These are phyloP conservation scores for Scedosporium apiospermum DNA, from an alignment of 2,329 filamentous ascomycete species.

Conservation along the genomic window DNA sequence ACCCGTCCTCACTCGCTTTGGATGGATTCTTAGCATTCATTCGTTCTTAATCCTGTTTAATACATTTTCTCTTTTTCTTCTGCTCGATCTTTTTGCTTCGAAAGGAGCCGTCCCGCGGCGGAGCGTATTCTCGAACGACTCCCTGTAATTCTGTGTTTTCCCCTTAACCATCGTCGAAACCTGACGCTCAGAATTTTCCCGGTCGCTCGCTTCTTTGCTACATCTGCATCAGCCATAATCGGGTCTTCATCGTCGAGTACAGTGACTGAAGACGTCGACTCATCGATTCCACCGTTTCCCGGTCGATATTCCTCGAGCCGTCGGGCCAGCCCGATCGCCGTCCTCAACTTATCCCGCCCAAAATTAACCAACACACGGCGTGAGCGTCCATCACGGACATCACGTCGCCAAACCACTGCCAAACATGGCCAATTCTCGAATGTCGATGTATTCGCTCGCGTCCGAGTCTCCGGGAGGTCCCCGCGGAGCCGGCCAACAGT, in stretches of 20 bases:
- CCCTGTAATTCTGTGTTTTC: not conserved
- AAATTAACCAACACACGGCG: not conserved
- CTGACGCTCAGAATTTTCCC: not conserved
- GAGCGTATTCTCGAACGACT: not conserved
- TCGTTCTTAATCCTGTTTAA: conserved; percentile 2
- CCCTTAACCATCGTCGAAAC: not conserved
- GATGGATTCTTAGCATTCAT: not conserved
- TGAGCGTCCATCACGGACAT: conserved; percentile 6
- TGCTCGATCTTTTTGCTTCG: conserved; percentile 6
- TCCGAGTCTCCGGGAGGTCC: conserved; percentile 52
- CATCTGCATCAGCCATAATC: not conserved
- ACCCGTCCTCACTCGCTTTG: conserved; percentile 1
- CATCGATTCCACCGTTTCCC: not conserved
- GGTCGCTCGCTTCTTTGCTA: not conserved
- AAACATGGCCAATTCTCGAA: conserved; percentile 48
- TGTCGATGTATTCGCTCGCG: conserved; percentile 60
- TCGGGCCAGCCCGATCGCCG: not conserved
- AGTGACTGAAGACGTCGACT: not conserved
- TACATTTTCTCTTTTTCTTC: not conserved
- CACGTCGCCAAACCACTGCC: conserved; percentile 2
- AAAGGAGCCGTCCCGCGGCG: not conserved
- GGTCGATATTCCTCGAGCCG: not conserved
- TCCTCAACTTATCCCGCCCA: not conserved
- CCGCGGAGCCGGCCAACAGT: conserved; percentile 53
- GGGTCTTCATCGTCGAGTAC: not conserved